Base-by-base conservation (phyloP, 169 alveolate genomes). In the Plasmodium berghei region DNA sequence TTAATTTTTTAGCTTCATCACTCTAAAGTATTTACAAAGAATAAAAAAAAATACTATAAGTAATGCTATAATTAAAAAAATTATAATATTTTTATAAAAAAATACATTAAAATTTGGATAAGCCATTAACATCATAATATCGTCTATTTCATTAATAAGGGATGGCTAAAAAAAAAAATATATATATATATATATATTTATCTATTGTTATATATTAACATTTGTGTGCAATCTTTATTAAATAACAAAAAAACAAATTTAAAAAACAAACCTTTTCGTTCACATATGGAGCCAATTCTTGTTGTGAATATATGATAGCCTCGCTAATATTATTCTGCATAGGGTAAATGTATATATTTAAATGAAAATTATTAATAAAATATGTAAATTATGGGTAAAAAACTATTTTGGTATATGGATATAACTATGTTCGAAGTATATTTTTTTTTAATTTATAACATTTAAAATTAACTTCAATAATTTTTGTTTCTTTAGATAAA, bases 1-100 rank as follows among this genome's bases (percentile, higher is more conserved):
- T 90, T 58, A 89, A 45, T 18, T 87, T 89, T 64, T 62, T 54
- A 24, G 95, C 95, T 62, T 94, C 95, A 10, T 91, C 94, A 59
- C 72, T 61, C 93, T 89, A 83, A 61, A 69, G 26, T 28, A 34
- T 59, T 40, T 24, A 56, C n/a, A 55, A 55, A 56, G 45, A 34
- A 40, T 1, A 69, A 46, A 8, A 9, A 58, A 24, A 54, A 18
- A 8, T 18, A 28, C 10, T 24, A 22, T 20, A 34, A 52, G 12
- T 4, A 72, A 54, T 4, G 10, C 4, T n/a, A 54, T 34, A 34
- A 62, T 26, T 8, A 46, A 72, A 72, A 40, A 59, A 22, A 26
- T 20, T 9, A 1, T 9, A 28, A 34, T 18, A 58, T 10, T 9
- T 18, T 34, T 9, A 62, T 20, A 59, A 52, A n/a, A 46, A 54